These are phyloP conservation scores for Adansonia digitata DNA, from an alignment of 345 rosid genomes.

Conservation along the genomic window DNA sequence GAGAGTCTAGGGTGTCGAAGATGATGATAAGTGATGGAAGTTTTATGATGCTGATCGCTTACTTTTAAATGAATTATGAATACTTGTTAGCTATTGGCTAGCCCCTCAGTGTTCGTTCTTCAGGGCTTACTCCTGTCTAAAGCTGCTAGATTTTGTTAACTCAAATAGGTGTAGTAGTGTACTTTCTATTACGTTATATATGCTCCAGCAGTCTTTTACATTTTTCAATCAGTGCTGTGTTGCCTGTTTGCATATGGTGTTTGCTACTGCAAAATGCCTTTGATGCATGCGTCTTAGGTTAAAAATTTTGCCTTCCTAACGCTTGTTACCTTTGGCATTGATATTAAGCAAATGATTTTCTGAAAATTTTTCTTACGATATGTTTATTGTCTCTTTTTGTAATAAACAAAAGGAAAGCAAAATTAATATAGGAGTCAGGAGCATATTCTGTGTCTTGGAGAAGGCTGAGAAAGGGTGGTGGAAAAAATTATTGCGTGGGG, in stretches of 20 bases:
- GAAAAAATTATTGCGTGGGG: constrained; percentile 60
- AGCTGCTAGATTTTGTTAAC: too few species aligned
- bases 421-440: constrained; percentile 61
- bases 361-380: background rate
- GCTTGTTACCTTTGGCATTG: background rate
- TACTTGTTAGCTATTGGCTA: background rate
- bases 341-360: too few species aligned
- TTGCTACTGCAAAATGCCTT: background rate
- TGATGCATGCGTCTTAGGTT: background rate
- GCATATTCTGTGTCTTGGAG: constrained; percentile 62
- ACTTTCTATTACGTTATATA: too few species aligned
- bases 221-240: too few species aligned
- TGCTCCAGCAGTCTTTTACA: too few species aligned
- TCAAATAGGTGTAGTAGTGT: too few species aligned
- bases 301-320: background rate
- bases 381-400: background rate
- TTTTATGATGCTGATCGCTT: background rate
- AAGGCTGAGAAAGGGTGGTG: constrained; percentile 76
- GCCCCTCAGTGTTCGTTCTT: background rate
- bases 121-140: too few species aligned
- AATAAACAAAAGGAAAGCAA: constrained; percentile 52
- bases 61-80: background rate
- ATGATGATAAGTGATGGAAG: background rate
- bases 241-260: background rate
- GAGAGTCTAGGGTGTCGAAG: background rate